Percentiles rank a stretch among this genome's conserved stretches.
Evolutionary conservation across 2,329 filamentous ascomycete species (phyloP).

Genomic region (Hypoxylon sp.): DNA sequence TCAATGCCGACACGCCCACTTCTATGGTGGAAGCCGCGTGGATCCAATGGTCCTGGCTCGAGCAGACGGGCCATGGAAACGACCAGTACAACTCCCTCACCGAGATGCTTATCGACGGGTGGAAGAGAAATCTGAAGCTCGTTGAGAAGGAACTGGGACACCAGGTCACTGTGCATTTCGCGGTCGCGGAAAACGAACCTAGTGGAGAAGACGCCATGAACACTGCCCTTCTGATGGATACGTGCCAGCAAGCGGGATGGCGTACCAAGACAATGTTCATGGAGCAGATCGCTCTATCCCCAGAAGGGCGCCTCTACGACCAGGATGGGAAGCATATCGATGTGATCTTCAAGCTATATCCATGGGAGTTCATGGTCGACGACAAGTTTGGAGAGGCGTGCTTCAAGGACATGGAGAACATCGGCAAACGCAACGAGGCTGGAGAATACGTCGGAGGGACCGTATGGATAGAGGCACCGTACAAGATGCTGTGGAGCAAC

Average conservation of each 20-base stretch:
- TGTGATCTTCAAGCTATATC: slow-evolving; percentile 30
- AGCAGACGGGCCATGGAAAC: slow-evolving; percentile 30
- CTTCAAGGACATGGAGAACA: slow-evolving; percentile 22
- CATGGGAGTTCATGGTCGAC: slow-evolving; percentile 26
- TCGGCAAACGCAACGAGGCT: slow-evolving; percentile 13
- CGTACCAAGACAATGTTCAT: slow-evolving; percentile 14
- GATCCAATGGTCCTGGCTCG: slow-evolving; percentile 29
- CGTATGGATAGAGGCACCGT: slow-evolving; percentile 25
- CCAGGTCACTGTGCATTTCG: slow-evolving; percentile 10
- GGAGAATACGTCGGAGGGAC: slow-evolving; percentile 26
- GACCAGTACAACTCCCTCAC: slow-evolving; percentile 22
- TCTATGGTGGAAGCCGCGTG: slow-evolving; percentile 14
- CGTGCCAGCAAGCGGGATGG: slow-evolving; percentile 25
- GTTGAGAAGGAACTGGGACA: slow-evolving; percentile 16
- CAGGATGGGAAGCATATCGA: slow-evolving; percentile 13
- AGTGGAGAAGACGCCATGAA: slow-evolving; percentile 23
- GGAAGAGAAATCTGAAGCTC: slow-evolving; percentile 19
- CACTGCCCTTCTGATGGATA: slow-evolving; percentile 22
- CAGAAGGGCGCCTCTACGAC: slow-evolving; percentile 23
- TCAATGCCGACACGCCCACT: slow-evolving; percentile 28
- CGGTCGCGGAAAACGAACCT: slow-evolving; percentile 1
- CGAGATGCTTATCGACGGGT: slow-evolving; percentile 18
- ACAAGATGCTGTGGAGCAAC: slow-evolving; percentile 34
- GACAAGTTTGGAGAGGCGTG: slow-evolving; percentile 18
- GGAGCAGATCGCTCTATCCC: slow-evolving; percentile 16